Evolutionary conservation across 1,139 yeast species (phyloP).

Genomic region (Lodderomyces elongisporus): DNA sequence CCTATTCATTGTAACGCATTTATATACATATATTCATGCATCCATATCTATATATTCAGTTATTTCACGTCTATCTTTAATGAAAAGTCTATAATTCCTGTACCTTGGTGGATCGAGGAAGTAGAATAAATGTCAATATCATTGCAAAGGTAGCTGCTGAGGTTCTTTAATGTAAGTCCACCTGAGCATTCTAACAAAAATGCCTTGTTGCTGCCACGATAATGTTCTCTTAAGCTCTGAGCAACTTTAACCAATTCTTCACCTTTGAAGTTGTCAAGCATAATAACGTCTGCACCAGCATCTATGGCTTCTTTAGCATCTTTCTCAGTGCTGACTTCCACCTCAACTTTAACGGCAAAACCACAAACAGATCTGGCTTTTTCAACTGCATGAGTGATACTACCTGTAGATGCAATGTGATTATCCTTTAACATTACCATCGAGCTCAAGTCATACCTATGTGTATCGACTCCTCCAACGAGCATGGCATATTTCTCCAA

Average conservation of each 20-base stretch:
- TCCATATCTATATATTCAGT: no score
- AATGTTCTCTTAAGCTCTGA: slow-evolving; percentile 50
- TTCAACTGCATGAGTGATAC: slow-evolving; percentile 76
- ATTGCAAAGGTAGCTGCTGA: slow-evolving; percentile 61
- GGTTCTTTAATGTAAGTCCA: slow-evolving; percentile 71
- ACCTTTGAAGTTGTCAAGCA: slow-evolving; percentile 86
- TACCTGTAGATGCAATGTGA: slow-evolving; percentile 89
- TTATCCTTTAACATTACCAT: slow-evolving; percentile 98
- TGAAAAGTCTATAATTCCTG: slow-evolving; percentile 75
- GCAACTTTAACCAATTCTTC: slow-evolving; percentile 66
- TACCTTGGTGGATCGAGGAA: slow-evolving; percentile 90
- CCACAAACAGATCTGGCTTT: slow-evolving; percentile 82
- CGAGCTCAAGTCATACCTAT: slow-evolving; percentile 82
- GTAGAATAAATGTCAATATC: slow-evolving; percentile 90
- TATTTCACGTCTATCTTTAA: slow-evolving; percentile 54
- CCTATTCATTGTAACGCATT: not conserved
- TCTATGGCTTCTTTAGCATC: slow-evolving; percentile 90
- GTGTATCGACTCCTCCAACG: slow-evolving; percentile 93
- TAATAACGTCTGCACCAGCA: slow-evolving; percentile 94
- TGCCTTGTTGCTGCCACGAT: slow-evolving; percentile 44
- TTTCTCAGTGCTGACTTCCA: slow-evolving; percentile 75
- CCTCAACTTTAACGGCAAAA: slow-evolving; percentile 86
- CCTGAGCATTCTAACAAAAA: slow-evolving; percentile 89
- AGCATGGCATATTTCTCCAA: slow-evolving; percentile 92
- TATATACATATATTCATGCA: no score